A percentile compares a stretch with the other conserved stretches of the same genome.
phyloP scores from a whole-genome alignment of 78 protist genomes.

The Cyanophora paradoxa region DNA sequence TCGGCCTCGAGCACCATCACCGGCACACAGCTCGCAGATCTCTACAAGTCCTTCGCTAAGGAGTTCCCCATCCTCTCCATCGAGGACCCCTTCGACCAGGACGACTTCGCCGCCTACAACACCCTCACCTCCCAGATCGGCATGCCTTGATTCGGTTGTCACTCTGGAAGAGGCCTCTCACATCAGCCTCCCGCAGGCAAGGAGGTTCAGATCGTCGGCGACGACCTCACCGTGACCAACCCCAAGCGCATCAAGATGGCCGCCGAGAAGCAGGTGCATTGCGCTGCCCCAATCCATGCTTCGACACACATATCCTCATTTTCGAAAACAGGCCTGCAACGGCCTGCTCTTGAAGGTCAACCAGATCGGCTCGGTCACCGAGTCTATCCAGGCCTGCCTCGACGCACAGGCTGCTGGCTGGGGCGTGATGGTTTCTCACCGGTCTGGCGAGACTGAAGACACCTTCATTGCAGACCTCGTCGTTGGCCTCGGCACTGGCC shows the following conservation, averaged over 20 bases:
- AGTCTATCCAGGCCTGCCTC: constrained; percentile 79
- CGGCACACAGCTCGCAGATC: neutral
- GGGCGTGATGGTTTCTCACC: constrained; percentile 96
- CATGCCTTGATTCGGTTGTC: neutral
- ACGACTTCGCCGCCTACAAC: constrained; percentile 91
- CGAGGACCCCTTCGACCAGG: constrained; percentile 98
- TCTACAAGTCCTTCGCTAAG: constrained; percentile 4
- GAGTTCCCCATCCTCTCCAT: constrained; percentile 69
- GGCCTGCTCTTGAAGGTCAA: constrained; percentile 95
- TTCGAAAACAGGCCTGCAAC: constrained; percentile 68
- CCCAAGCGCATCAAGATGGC: constrained; percentile 88
- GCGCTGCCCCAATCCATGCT: neutral
- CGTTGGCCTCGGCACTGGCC: constrained; percentile 95
- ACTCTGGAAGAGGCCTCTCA: neutral
- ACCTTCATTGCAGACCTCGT: constrained; percentile 91
- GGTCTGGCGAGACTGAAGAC: constrained; percentile 96
- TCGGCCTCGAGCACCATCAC: neutral
- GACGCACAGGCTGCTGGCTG: constrained; percentile 75
- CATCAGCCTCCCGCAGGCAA: neutral
- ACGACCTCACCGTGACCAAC: constrained; percentile 97
- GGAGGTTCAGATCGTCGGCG: constrained; percentile 90
- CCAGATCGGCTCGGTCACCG: constrained; percentile 93
- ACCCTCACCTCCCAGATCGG: constrained; percentile 29
- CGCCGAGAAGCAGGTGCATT: constrained; percentile 57
- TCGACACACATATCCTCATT: neutral